A percentile compares a stretch with the other conserved stretches of the same genome.
Evolutionary conservation across 371 early-diverging fungal species (phyloP).

Genomic region (Mucor sp.): DNA sequence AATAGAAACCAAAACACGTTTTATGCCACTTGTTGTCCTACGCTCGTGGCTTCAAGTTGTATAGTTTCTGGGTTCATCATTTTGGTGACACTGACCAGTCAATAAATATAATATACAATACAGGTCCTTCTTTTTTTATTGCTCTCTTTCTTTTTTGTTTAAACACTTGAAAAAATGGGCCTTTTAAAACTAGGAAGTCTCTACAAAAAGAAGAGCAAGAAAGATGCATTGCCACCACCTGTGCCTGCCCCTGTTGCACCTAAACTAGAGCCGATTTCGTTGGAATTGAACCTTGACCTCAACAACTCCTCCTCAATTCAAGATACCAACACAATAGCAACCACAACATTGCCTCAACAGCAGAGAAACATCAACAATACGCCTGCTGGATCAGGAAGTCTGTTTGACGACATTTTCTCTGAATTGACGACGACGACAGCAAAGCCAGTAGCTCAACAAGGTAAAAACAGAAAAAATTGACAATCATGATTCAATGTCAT

Average conservation of each 20-base stretch:
- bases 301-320: constrained; percentile 6
- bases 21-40: constrained; percentile 1
- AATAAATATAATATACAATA: background rate
- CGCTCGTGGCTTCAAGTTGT: constrained; percentile 5
- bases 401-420: constrained; percentile 46
- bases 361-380: constrained; percentile 5
- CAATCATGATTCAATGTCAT: background rate
- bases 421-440: constrained; percentile 28
- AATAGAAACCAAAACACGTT: constrained; percentile 1
- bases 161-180: constrained; percentile 19
- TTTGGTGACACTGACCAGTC: background rate
- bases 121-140: constrained; percentile 5
- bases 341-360: background rate
- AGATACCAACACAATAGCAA: background rate
- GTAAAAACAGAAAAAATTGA: constrained; percentile 21
- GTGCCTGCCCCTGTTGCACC: constrained; percentile 14
- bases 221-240: constrained; percentile 13
- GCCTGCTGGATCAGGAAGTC: constrained; percentile 33
- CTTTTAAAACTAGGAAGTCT: constrained; percentile 33
- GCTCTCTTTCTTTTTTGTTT: constrained; percentile 8
- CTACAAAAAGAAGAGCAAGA: constrained; percentile 27
- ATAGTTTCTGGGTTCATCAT: background rate
- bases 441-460: constrained; percentile 1
- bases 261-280: constrained; percentile 22
- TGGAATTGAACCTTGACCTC: constrained; percentile 28